phyloP scores from a whole-genome alignment of 23 red algal genomes.

The Agarophyton chilense region DNA sequence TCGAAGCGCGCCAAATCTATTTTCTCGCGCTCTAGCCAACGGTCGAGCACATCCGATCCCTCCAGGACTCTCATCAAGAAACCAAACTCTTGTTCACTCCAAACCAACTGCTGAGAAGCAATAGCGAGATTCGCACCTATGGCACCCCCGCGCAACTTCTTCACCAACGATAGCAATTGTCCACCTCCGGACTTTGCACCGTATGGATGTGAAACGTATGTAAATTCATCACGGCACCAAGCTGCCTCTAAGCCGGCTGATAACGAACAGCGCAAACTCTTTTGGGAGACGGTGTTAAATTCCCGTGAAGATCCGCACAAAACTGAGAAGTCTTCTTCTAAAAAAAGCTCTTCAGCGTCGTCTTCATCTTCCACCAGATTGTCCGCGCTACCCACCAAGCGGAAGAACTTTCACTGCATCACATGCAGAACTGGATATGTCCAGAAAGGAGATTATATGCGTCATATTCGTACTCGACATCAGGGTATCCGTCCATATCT shows the following conservation, averaged over 20 bases:
- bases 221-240: not conserved
- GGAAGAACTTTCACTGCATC: conserved; percentile 5
- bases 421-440: conserved; percentile 15
- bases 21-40: not conserved
- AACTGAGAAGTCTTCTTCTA: not conserved
- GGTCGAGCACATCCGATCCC: not conserved
- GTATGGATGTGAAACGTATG: not conserved
- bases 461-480: conserved; percentile 24
- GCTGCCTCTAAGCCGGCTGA: not conserved
- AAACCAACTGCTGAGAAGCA: not conserved
- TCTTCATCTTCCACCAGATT: not conserved
- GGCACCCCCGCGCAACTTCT: not conserved
- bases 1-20: no score
- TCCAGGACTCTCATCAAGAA: not conserved
- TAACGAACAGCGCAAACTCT: conserved; percentile 3
- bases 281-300: conserved; percentile 2
- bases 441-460: conserved; percentile 33
- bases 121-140: not conserved
- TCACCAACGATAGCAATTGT: not conserved
- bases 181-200: not conserved
- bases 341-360: not conserved
- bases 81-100: not conserved
- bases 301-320: not conserved
- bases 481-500: conserved; percentile 26
- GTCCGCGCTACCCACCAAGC: not conserved